Evolutionary conservation across 495 filamentous ascomycete species (phyloP), one percentile per base, ranked within the genome.

Genomic region (Neurospora hispaniola): DNA sequence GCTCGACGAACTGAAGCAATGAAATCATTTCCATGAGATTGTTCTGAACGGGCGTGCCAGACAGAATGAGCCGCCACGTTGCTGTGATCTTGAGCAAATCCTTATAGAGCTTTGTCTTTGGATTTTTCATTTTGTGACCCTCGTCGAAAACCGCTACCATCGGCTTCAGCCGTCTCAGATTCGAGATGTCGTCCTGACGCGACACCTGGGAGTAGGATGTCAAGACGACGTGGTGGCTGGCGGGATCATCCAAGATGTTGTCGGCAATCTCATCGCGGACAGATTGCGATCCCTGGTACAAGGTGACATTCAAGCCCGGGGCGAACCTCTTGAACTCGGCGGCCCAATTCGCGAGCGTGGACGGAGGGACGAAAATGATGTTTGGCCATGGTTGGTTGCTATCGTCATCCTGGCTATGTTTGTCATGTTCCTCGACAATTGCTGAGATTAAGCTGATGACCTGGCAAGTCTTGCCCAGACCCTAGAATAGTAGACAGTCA

Each of bases 401-500:
- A 66, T 66, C 27, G 9, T 74, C 71, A 2, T 70, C 72, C 5
- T 71, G 48, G 16, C 73, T 70, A 9, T 74, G 72, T 9, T 42
- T 31, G n/a, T 76, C 74, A 54, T 78, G 79, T 4, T 76, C 88
- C 75, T 93, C 88, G 16, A 89, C 88, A 8, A 99, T 84, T 75
- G 97, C 91, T 5, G 94, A 90, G 31, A 99, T 86, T 79, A 98
- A 94, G 0, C 94, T 88, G 75, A 99, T 97, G 71, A 99, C 94
- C 77, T 98, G 94, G 76, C 94, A 97, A 0, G 96, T 99, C 84
- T 99, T 99, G 12, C 96, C 96, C 10, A 98, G 86, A 59, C 96
- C 96, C 54, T 66, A 14, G 27, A 66, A 35, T 0, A 38, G 12
- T 66, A 35, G 1, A 18, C 14, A 27, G 27, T 66, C 7, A 66